Conservation (phyloP, 768 basidiomycete genomes). For the Trametes sanguinea region DNA sequence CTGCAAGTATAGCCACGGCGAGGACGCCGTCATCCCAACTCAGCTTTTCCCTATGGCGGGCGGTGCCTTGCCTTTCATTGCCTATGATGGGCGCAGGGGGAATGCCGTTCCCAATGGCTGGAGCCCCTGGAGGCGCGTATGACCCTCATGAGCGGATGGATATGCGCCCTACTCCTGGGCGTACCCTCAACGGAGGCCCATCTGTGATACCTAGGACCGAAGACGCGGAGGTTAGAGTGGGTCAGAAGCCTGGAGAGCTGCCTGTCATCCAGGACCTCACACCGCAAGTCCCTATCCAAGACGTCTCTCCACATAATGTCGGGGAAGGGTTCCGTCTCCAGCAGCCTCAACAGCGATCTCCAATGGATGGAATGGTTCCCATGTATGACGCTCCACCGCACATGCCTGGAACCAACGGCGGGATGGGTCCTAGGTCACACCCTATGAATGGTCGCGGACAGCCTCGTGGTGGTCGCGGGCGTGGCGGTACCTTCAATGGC, state of each 20-base stretch:
- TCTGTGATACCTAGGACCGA: conserved; percentile 60
- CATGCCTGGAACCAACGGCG: conserved; percentile 29
- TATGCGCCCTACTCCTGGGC: conserved; percentile 54
- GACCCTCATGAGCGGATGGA: conserved; percentile 85
- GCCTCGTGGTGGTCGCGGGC: conserved; percentile 38
- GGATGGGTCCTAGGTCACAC: conserved; percentile 35
- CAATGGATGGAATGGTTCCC: conserved; percentile 10
- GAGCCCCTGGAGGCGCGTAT: conserved; percentile 48
- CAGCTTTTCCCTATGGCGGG: conserved; percentile 63
- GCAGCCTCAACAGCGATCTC: conserved; percentile 5
- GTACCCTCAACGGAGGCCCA: conserved; percentile 49
- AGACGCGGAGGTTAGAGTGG: conserved; percentile 44
- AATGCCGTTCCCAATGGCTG: conserved; percentile 54
- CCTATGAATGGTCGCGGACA: conserved; percentile 41
- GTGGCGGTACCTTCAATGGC: conserved; percentile 60
- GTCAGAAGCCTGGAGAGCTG: conserved; percentile 62
- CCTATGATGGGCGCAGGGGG: conserved; percentile 63
- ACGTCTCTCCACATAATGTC: conserved; percentile 29
- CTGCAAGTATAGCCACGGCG: conserved; percentile 93
- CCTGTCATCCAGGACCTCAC: conserved; percentile 86
- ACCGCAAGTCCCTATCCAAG: conserved; percentile 47
- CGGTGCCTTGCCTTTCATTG: conserved; percentile 62
- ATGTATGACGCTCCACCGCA: conserved; percentile 6
- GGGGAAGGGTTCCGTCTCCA: conserved; percentile 10
- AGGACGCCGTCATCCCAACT: conserved; percentile 78